These are phyloP conservation scores for Agrocybe pediades DNA, from an alignment of 768 basidiomycete genomes.

Conservation along the genomic window DNA sequence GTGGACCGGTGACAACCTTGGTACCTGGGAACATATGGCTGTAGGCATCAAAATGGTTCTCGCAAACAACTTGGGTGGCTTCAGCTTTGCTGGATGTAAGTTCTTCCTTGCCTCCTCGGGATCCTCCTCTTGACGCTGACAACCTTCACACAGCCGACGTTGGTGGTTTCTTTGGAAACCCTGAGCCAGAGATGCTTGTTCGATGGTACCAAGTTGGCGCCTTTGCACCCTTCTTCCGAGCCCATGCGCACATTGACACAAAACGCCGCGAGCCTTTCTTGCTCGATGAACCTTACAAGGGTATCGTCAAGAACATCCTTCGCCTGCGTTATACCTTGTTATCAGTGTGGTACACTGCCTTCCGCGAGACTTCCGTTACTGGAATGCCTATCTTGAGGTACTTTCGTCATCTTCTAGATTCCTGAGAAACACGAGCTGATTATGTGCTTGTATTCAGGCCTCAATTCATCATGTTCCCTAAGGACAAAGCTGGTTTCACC, in stretches of 20 bases:
- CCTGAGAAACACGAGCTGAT: neutral
- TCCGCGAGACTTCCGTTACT: slow-evolving; percentile 81
- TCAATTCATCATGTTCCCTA: slow-evolving; percentile 94
- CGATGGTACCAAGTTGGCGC: slow-evolving; percentile 97
- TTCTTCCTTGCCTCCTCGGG: slow-evolving; percentile 12
- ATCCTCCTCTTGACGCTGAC: too few species aligned
- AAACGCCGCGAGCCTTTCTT: slow-evolving; percentile 97
- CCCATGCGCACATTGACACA: slow-evolving; percentile 97
- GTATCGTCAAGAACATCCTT: slow-evolving; percentile 76
- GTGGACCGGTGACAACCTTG: slow-evolving; percentile 99
- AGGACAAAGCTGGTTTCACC: slow-evolving; percentile 81
- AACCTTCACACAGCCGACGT: slow-evolving; percentile 86
- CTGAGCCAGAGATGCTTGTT: slow-evolving; percentile 90
- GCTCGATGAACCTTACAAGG: slow-evolving; percentile 86
- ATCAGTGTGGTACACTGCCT: slow-evolving; percentile 97
- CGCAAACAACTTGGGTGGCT: slow-evolving; percentile 84
- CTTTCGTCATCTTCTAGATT: neutral
- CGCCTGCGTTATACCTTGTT: slow-evolving; percentile 84
- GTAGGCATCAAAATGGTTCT: slow-evolving; percentile 94
- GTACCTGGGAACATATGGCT: slow-evolving; percentile 97
- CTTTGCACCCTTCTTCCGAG: slow-evolving; percentile 97
- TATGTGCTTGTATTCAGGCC: slow-evolving; percentile 52
- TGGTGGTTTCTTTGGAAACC: slow-evolving; percentile 98
- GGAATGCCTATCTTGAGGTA: slow-evolving; percentile 86
- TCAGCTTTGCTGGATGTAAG: slow-evolving; percentile 91